A percentile compares a stretch with the other conserved stretches of the same genome.
phyloP scores from a whole-genome alignment of 2,329 filamentous ascomycete species.

The Emmonsiellopsis sp. region DNA sequence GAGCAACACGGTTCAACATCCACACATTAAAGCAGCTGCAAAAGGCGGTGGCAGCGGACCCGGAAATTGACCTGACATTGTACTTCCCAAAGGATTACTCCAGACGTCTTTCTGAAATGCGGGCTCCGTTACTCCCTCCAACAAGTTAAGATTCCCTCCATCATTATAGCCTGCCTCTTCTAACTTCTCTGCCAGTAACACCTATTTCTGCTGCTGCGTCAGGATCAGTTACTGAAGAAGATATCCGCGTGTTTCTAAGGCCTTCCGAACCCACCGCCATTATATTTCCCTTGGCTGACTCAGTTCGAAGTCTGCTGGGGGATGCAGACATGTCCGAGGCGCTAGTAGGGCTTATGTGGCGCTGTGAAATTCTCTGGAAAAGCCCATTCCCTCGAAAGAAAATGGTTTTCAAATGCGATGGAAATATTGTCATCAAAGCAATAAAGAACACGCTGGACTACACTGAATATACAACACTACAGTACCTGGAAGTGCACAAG shows the following conservation, averaged over 20 bases:
- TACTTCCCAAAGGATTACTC: constrained; percentile 15
- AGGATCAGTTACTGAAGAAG: constrained; percentile 8
- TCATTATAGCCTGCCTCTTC: constrained; percentile 3
- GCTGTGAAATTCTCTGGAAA: constrained; percentile 16
- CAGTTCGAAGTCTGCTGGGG: constrained; percentile 11
- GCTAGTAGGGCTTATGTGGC: constrained; percentile 11
- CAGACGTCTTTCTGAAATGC: constrained; percentile 12
- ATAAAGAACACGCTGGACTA: constrained; percentile 13
- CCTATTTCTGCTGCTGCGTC: constrained; percentile 4
- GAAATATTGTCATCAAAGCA: constrained; percentile 16
- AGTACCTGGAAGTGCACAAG: constrained; percentile 16
- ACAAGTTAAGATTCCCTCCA: constrained; percentile 6
- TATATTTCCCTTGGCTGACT: constrained; percentile 12
- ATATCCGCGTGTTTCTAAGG: constrained; percentile 13
- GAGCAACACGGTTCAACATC: constrained; percentile 17
- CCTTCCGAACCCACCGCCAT: constrained; percentile 9
- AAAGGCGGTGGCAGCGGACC: constrained; percentile 13
- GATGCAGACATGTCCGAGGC: constrained; percentile 8
- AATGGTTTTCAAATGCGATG: constrained; percentile 14
- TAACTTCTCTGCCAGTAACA: constrained; percentile 4
- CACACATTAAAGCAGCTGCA: constrained; percentile 17
- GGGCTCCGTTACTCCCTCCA: constrained; percentile 1
- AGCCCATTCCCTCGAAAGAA: constrained; percentile 14
- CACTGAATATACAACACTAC: constrained; percentile 20
- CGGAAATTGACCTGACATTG: constrained; percentile 16